Conservation (phyloP, 768 basidiomycete species). For the Chalciporus sphaerocephalus region DNA sequence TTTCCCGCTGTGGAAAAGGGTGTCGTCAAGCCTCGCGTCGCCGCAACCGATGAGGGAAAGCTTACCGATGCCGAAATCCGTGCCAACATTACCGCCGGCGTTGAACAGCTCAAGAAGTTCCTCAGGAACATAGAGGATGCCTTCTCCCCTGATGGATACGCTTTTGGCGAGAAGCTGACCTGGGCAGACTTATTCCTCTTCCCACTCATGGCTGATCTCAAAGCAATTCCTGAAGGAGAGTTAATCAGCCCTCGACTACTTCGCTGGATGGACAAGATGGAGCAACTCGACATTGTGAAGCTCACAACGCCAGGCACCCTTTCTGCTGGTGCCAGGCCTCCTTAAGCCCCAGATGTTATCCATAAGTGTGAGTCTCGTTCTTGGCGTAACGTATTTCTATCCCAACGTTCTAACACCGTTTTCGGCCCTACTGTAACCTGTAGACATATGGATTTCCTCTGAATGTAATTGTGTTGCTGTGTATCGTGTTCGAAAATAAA, state of each 20-base stretch:
- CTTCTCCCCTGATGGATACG: constrained; percentile 28
- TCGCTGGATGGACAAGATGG: constrained; percentile 27
- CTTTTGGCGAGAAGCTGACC: constrained; percentile 25
- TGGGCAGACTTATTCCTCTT: constrained; percentile 35
- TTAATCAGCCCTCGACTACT: constrained; percentile 21
- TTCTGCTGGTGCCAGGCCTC: constrained; percentile 25
- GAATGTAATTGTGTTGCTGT: too few species aligned
- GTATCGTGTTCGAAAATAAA: too few species aligned
- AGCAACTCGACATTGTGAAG: constrained; percentile 21
- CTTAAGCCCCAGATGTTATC: constrained; percentile 4
- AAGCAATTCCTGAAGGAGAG: constrained; percentile 24
- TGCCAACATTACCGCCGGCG: constrained; percentile 11
- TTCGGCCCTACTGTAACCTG: too few species aligned
- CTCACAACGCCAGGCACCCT: constrained; percentile 24
- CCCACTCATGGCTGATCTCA: constrained; percentile 29
- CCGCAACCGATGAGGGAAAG: constrained; percentile 21
- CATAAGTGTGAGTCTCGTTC: not conserved
- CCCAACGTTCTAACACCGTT: not conserved
- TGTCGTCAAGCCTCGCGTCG: constrained; percentile 31
- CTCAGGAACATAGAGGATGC: constrained; percentile 15
- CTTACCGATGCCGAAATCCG: constrained; percentile 23
- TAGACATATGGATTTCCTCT: too few species aligned
- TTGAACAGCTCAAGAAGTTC: constrained; percentile 16
- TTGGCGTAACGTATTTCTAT: not conserved
- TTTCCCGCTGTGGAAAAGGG: constrained; percentile 29